These are phyloP conservation scores for Pythium inflatum DNA, from an alignment of 352 stramenopile genomes.

Conservation along the genomic window DNA sequence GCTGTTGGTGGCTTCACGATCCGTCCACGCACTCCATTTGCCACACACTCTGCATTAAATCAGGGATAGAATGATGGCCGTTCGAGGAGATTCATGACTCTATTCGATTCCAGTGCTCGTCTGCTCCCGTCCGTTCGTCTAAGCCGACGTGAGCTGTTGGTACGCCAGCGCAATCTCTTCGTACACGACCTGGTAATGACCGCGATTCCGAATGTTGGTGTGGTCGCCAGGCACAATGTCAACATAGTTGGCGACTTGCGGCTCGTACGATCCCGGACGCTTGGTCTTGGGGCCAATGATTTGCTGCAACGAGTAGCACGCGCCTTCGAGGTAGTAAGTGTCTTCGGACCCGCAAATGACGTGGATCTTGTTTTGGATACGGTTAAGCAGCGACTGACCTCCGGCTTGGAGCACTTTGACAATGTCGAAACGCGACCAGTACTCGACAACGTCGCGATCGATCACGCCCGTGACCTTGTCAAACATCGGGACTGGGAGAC, in stretches of 20 bases:
- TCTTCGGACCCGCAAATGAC: conserved; percentile 76
- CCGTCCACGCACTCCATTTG: too few relatives aligned
- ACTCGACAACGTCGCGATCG: conserved; percentile 51
- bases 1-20: too few relatives aligned
- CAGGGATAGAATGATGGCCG: too few relatives aligned
- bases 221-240: conserved; percentile 74
- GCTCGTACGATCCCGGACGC: conserved; percentile 27
- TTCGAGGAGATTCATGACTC: too few relatives aligned
- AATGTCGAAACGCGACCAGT: conserved; percentile 73
- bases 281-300: conserved; percentile 42
- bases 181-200: conserved; percentile 69
- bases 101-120: too few relatives aligned
- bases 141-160: background rate
- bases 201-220: conserved; percentile 64
- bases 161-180: conserved; percentile 56
- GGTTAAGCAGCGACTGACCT: conserved; percentile 43
- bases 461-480: conserved; percentile 80
- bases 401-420: conserved; percentile 52
- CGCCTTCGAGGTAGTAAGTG: conserved; percentile 77
- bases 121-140: too few relatives aligned
- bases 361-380: conserved; percentile 64
- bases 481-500: conserved; percentile 65
- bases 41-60: too few relatives aligned
- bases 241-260: conserved; percentile 61
- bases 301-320: conserved; percentile 61